Conservation (phyloP, 495 filamentous ascomycete genomes). For the Acidiella bohemica region DNA sequence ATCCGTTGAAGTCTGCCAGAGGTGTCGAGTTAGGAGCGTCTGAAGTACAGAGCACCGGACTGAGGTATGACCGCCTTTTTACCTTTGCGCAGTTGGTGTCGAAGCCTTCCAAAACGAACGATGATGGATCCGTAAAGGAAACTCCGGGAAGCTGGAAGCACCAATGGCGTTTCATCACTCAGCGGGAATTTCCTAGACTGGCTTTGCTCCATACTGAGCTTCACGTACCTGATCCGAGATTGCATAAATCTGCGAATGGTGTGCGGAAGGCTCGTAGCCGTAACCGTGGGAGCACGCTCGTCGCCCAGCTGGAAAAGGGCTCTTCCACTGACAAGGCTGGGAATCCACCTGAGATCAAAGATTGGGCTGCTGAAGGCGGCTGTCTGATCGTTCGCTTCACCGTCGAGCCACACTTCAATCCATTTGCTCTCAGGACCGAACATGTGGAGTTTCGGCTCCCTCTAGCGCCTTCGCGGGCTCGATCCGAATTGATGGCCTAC, state of each 20-base stretch:
- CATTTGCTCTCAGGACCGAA: conserved; percentile 18
- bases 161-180: conserved; percentile 70
- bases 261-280: conserved; percentile 1
- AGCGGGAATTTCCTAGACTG: conserved; percentile 57
- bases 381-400: conserved; percentile 47
- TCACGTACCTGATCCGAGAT: no score
- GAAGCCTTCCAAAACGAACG: no score
- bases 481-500: conserved; percentile 42
- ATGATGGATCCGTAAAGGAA: no score
- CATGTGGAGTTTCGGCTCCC: conserved; percentile 45
- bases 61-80: conserved; percentile 76
- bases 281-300: conserved; percentile 4
- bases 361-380: conserved; percentile 41
- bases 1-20: conserved; percentile 77
- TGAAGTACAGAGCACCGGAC: conserved; percentile 54
- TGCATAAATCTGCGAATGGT: no score
- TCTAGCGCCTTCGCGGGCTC: conserved; percentile 42
- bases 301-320: conserved; percentile 6
- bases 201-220: conserved; percentile 64
- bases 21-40: conserved; percentile 60
- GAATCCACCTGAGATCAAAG: conserved; percentile 20
- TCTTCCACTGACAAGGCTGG: conserved; percentile 1
- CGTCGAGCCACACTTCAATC: conserved; percentile 28
- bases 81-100: conserved; percentile 57
- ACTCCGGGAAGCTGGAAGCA: no score